Percentiles rank a stretch among this genome's conserved stretches.
Conservation (phyloP, 202 grass and related monocot genomes). For the Zizania palustris region DNA sequence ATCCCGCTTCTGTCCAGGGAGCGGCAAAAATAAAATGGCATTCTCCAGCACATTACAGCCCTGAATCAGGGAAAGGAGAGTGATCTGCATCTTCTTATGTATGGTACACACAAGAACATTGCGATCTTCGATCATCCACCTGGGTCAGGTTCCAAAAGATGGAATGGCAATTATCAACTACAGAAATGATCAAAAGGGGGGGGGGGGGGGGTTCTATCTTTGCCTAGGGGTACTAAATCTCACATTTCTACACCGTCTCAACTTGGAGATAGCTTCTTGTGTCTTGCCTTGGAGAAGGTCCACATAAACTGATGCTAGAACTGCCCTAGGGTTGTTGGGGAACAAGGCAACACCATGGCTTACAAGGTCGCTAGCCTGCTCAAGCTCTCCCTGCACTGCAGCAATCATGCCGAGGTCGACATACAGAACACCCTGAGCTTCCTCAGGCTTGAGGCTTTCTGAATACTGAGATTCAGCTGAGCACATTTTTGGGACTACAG, state of each 20-base stretch:
- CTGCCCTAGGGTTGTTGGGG: conserved; percentile 74
- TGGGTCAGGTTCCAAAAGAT: conserved; percentile 47
- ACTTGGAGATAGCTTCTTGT: conserved; percentile 70
- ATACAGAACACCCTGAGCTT: conserved; percentile 73
- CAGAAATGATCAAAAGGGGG: conserved; percentile 43
- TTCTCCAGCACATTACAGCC: conserved; percentile 46
- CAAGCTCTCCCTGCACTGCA: conserved; percentile 80
- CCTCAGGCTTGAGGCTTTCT: conserved; percentile 62
- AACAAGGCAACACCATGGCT: conserved; percentile 57
- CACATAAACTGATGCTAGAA: conserved; percentile 80
- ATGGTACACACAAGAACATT: conserved; percentile 55
- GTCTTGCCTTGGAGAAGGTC: conserved; percentile 78
- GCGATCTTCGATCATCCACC: conserved; percentile 48
- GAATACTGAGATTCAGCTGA: conserved; percentile 53
- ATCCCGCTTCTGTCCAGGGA: conserved; percentile 43
- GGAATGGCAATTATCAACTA: conserved; percentile 62
- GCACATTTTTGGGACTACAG: conserved; percentile 45
- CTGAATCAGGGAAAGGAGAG: conserved; percentile 44
- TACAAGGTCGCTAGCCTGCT: conserved; percentile 71
- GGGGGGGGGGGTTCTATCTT: not conserved
- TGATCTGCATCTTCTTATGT: conserved; percentile 52
- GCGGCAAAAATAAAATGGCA: conserved; percentile 29
- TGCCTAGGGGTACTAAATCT: conserved; percentile 63
- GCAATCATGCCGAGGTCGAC: conserved; percentile 75
- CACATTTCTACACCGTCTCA: conserved; percentile 79